Evolutionary conservation across 345 rosid species (phyloP), one percentile per base, ranked within the genome.

Genomic region (Rubroshorea leprosula): DNA sequence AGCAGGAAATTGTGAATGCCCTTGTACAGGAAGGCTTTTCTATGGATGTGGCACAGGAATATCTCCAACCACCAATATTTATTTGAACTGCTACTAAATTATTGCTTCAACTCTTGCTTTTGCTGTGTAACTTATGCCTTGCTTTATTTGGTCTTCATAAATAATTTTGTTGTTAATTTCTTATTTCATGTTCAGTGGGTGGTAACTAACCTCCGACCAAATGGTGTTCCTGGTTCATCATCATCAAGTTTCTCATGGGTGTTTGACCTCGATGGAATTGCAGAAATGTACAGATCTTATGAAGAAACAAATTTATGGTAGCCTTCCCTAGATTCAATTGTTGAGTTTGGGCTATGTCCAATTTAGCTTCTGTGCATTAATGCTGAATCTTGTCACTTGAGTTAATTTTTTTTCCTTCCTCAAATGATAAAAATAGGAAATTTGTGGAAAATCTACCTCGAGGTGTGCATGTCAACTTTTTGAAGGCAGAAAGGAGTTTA

Each of bases 401-500:
- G 23, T 5, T 19, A 0, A 49, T 20, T 19, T 49, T 2, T 35
- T 31, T 47, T 62, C 44, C 22, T n/a, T 20, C 26, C 59, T 47
- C 55, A 72, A 16, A 44, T 4, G 14, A 44, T n/a, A 44, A 35
- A 35, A 60, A 24, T 45, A 91, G 98, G 98, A 79, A 77, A 74
- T 71, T 91, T 48, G 95, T 88, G 69, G 96, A 91, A 62, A 85
- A 79, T 56, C 79, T 85, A 68, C 96, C 95, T 60, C 79, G 83
- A 62, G 96, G 95, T 54, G 95, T 91, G 56, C 95, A 91, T 68
- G 71, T 91, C 38, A 88, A 86, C 77, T 88, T 91, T 71, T 67
- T 91, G 63, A 91, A 91, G 75, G 98, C 98, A 20, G 98, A 91
- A 74, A 82, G 98, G 74, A 91, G 98, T 70, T 80, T 91, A 74